Conservation (phyloP, 2,329 filamentous ascomycete species). For the Talaromyces islandicus region DNA sequence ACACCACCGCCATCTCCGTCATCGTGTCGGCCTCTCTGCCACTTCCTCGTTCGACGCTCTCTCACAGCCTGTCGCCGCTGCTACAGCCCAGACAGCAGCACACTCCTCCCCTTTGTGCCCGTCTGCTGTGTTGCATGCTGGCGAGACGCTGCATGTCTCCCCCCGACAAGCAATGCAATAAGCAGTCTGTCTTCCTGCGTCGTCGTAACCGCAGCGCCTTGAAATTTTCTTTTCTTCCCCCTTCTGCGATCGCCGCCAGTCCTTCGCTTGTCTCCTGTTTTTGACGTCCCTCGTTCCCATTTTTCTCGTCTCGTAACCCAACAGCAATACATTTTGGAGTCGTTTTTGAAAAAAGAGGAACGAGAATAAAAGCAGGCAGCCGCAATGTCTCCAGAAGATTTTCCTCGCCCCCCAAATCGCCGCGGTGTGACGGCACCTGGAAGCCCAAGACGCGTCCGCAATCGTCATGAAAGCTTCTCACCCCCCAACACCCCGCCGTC, state of each 20-base stretch:
- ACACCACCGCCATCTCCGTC: background rate
- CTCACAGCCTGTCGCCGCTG: background rate
- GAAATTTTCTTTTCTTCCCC: background rate
- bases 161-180: background rate
- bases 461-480: conserved; percentile 21
- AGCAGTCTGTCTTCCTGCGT: background rate
- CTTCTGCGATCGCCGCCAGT: background rate
- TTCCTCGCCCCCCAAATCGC: conserved; percentile 8
- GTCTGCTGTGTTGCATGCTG: background rate
- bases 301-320: background rate
- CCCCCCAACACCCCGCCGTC: conserved; percentile 37
- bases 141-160: background rate
- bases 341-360: background rate
- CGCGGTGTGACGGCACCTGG: conserved; percentile 1
- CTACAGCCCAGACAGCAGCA: background rate
- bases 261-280: background rate
- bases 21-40: background rate
- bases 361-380: background rate
- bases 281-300: background rate
- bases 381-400: conserved; percentile 7
- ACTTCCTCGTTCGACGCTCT: background rate
- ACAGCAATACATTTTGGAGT: background rate
- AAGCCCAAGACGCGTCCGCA: conserved; percentile 12
- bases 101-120: background rate
- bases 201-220: background rate